Evolutionary conservation across 805 yeast species (phyloP), one percentile per base, ranked within the genome.

Genomic region (Starmerella cellae): DNA sequence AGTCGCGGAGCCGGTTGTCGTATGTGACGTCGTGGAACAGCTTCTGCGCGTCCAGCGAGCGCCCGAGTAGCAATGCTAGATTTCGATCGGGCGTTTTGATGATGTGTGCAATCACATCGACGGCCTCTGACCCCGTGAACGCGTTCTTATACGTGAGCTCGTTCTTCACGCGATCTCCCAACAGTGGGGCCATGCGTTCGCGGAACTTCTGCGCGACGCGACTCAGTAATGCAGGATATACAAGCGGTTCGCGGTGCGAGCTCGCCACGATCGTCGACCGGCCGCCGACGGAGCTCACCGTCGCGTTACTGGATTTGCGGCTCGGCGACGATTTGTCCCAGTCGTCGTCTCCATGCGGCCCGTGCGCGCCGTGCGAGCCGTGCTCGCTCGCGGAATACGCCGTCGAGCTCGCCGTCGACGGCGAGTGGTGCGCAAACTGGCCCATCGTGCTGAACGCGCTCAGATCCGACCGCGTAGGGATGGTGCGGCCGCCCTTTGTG

Each of bases 1-100:
- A 82, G 61, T 91, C 98, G 50, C 98, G 70, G 41, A 91, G 67
- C 38, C 96, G 69, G 59, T 87, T 97, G 54, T 85, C 94, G 61
- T 88, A 88, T 0, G 95, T 82, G 21, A 87, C 96, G 63, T 91
- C 98, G 57, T 84, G 95, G 61, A 91, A 85, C 43, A 84, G 74
- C 59, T 82, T 82, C 55, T 91, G 97, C 1, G 95, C 94, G 62
- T 91, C 97, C 42, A 91, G 65, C 0, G 96, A 78, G 49, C 98
- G 70, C 23, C 97, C 98, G 38, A 91, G 64, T 27, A 91, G 65
- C 37, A 91, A 64, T 0, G 97, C 97, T 54, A 91, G 64, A 53
- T 85, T 87, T 46, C 98, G 69, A 60, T 91, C 98, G 8, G 84
- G 80, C 1, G 95, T 88, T 51, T 93, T 69, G 39, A 88, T 78